A percentile compares a stretch with the other conserved stretches of the same genome.
Evolutionary conservation across 306 rosid species (phyloP).

Genomic region (Mimosa pudica): DNA sequence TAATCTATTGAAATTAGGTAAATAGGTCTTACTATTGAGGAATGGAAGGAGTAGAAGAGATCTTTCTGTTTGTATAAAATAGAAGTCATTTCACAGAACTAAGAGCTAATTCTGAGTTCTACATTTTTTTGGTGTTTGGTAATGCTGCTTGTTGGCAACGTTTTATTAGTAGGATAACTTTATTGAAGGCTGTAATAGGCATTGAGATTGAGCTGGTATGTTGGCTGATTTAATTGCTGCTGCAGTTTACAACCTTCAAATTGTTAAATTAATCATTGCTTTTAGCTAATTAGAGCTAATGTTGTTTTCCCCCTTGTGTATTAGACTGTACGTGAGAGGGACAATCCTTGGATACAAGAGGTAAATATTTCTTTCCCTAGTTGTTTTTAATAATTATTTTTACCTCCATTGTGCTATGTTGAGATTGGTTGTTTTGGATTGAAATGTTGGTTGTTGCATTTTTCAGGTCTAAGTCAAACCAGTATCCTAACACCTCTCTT

Average conservation of each 20-base stretch:
- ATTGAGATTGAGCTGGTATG: background rate
- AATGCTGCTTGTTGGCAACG: background rate
- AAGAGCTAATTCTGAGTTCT: background rate
- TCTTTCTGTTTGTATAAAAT: background rate
- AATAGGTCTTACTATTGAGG: too few relatives aligned
- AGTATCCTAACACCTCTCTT: slow-evolving; percentile 82
- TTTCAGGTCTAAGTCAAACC: slow-evolving; percentile 87
- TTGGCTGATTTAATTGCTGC: background rate
- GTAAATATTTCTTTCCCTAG: slow-evolving; percentile 37
- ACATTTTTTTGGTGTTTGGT: background rate
- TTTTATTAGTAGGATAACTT: background rate
- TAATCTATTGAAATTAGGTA: too few relatives aligned
- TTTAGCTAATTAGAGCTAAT: background rate
- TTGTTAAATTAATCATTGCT: background rate
- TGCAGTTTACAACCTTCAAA: background rate
- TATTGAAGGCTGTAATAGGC: background rate
- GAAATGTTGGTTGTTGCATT: background rate
- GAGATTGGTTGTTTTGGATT: slow-evolving; percentile 8
- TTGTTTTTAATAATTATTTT: background rate
- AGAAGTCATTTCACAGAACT: background rate
- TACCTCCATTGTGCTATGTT: background rate
- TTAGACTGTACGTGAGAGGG: slow-evolving; percentile 85
- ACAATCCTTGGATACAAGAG: slow-evolving; percentile 93
- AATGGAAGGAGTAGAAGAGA: background rate
- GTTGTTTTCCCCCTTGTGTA: background rate